Evolutionary conservation across 176 grass and related monocot species (phyloP), one percentile per base, ranked within the genome.

Genomic region (Cenchrus purpureus): DNA sequence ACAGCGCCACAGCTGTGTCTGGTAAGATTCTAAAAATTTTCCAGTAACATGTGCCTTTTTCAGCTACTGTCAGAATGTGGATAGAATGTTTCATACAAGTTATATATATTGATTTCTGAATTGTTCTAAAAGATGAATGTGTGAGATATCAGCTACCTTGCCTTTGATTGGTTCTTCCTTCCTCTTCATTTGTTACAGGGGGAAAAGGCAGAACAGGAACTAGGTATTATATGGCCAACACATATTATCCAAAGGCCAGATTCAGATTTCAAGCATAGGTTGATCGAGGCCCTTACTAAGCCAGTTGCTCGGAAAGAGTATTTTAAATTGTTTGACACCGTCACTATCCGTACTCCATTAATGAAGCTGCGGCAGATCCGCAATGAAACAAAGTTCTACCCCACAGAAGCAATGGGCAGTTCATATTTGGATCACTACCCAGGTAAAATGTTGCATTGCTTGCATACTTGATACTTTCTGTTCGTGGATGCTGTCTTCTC

Each of bases 361-460:
- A 72, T 86, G 40, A 88, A 90, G 58, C 32, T 58, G 64, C 88
- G 94, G 46, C 83, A 92, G 22, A 60, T 86, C 46, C 91, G 89
- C 37, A 73, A 70, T 40, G 88, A 83, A 42, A 69, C 80, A 16
- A 82, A 85, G 87, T 61, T 65, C 42, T 75, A 93, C 68, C 37
- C 66, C 37, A 67, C 77, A n/a, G 57, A 94, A 46, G 76, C 77
- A 63, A 77, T 68, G 67, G 90, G 90, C 10, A 71, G 22, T 57
- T 98, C 93, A 68, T 93, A 91, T 83, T 88, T 94, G 62, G 93
- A 95, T 74, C 28, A 44, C 40, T 67, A 90, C 68, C 96, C 96
- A 37, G 96, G 96, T 98, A 90, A 61, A 74, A 6, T 77, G 78
- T 76, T 78, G 5, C 76, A 40, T 25, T 12, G 14, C 63, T 73